Conservation (phyloP, 176 grass and related monocot species). For the Eleusine indica region DNA sequence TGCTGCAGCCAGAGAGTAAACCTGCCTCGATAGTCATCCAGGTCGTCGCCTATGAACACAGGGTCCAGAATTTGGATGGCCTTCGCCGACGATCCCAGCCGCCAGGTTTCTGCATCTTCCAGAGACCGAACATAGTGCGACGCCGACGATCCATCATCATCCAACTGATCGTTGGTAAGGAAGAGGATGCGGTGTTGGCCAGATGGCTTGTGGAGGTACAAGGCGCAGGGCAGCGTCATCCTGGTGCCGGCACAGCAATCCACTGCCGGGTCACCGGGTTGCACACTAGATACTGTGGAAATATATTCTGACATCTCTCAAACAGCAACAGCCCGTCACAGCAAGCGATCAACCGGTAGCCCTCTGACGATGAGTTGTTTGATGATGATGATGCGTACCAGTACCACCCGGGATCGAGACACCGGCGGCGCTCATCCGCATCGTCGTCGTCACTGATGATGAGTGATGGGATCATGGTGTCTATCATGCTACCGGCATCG, state of each 20-base stretch:
- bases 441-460: not conserved
- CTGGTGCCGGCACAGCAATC: not conserved
- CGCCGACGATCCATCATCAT: not conserved
- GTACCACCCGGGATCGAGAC: not conserved
- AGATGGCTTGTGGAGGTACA: constrained; percentile 24
- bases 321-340: constrained; percentile 29
- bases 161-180: not conserved
- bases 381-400: no score
- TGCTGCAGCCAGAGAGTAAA: constrained; percentile 9
- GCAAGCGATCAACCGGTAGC: not conserved
- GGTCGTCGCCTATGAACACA: not conserved
- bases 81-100: not conserved
- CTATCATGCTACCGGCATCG: not conserved
- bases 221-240: not conserved
- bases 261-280: constrained; percentile 15
- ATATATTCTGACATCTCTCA: not conserved
- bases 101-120: not conserved
- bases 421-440: not conserved
- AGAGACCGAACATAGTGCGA: constrained; percentile 8
- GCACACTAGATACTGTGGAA: not conserved
- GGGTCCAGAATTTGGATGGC: not conserved
- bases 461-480: not conserved
- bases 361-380: no score
- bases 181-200: constrained; percentile 29
- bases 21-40: not conserved